Conservation (phyloP, 345 rosid genomes). For the Eucalyptus shirleyi region DNA sequence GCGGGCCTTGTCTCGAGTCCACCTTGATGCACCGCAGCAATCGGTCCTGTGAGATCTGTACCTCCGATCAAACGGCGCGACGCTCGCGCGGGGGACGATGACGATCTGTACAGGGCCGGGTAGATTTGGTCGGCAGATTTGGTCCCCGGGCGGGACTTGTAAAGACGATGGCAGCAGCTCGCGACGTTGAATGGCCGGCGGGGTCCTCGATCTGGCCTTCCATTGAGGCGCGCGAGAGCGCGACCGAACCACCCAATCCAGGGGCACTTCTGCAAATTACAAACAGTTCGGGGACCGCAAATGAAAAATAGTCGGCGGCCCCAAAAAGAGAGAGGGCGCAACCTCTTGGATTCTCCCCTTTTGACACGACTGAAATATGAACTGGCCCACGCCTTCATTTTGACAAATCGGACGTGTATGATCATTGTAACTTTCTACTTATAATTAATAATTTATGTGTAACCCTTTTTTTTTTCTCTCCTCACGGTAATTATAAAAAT, state of each 20-base stretch:
- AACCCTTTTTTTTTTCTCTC: too few species aligned
- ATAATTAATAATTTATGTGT: too few species aligned
- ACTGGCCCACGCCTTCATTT: neutral
- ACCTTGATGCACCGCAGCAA: accelerated
- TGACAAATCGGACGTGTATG: neutral
- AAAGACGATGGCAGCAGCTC: neutral
- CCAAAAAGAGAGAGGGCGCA: neutral
- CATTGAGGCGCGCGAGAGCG: too few species aligned
- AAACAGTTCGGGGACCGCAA: neutral
- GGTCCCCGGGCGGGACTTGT: neutral
- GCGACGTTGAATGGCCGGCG: neutral
- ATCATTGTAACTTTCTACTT: neutral
- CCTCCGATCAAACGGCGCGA: neutral
- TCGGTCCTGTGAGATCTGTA: accelerated
- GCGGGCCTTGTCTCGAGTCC: accelerated
- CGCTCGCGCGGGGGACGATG: accelerated
- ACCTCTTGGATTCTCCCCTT: neutral
- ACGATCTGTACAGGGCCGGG: neutral
- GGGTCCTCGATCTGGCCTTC: neutral
- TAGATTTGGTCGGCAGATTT: neutral
- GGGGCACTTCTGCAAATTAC: neutral
- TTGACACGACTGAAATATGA: neutral
- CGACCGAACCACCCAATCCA: too few species aligned
- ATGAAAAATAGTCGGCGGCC: neutral
- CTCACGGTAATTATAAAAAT: too few species aligned